phyloP scores from a whole-genome alignment of 345 rosid species.

The Populus ilicifolia region DNA sequence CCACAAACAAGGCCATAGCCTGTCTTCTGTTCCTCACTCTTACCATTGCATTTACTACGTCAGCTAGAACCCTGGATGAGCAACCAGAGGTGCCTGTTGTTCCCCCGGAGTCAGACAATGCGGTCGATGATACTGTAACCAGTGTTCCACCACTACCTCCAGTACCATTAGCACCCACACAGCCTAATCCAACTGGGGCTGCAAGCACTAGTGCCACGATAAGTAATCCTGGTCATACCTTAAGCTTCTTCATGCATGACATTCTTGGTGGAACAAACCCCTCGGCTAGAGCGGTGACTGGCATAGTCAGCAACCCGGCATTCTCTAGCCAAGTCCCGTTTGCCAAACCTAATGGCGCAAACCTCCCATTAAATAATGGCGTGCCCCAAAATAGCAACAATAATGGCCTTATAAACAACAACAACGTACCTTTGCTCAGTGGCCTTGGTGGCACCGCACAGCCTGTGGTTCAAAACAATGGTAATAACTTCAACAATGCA shows the following conservation, averaged over 20 bases:
- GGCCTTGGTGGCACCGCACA: conserved; percentile 70
- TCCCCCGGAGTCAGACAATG: background rate
- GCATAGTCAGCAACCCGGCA: conserved; percentile 64
- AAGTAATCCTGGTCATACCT: background rate
- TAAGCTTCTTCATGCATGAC: conserved; percentile 74
- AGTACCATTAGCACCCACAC: background rate
- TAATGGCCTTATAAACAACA: conserved; percentile 64
- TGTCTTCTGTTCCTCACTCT: conserved; percentile 5
- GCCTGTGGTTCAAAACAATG: conserved; percentile 43
- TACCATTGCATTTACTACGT: background rate
- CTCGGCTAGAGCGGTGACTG: conserved; percentile 64
- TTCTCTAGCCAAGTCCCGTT: conserved; percentile 71
- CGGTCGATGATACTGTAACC: background rate
- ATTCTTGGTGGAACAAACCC: conserved; percentile 77
- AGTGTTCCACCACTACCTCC: background rate
- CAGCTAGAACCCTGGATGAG: conserved; percentile 12
- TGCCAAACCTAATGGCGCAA: conserved; percentile 79
- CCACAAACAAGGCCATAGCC: background rate
- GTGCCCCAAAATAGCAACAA: conserved; percentile 58
- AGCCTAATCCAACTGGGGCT: background rate
- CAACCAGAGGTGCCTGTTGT: background rate
- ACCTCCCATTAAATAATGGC: conserved; percentile 63
- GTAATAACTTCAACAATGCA: conserved; percentile 42
- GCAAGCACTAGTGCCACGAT: background rate
- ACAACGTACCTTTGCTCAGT: conserved; percentile 74